A percentile compares a stretch with the other conserved stretches of the same genome.
Evolutionary conservation across 306 rosid genomes (phyloP).

Genomic region (Quercus agrifolia): DNA sequence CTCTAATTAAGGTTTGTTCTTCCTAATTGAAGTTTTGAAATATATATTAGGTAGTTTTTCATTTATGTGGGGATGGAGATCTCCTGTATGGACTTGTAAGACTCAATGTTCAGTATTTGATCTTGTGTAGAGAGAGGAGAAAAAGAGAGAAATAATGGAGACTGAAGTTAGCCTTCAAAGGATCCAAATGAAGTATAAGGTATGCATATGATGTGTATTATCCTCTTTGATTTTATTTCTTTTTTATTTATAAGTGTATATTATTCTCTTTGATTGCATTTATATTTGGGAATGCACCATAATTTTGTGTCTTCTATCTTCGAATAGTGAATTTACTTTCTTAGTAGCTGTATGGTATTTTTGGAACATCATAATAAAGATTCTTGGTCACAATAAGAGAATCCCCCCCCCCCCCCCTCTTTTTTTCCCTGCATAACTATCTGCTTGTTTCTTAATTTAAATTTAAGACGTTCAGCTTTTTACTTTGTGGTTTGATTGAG

Average conservation of each 20-base stretch:
- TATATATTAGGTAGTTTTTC: conserved; percentile 4
- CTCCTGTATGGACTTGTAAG: conserved; percentile 17
- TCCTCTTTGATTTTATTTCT: not conserved
- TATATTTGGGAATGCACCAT: not conserved
- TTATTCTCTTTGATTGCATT: not conserved
- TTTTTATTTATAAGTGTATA: not conserved
- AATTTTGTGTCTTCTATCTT: not conserved
- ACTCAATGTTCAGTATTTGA: conserved; percentile 20
- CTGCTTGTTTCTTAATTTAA: not conserved
- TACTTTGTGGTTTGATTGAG: not conserved
- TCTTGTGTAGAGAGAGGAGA: conserved; percentile 84
- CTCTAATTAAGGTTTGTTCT: conserved; percentile 74
- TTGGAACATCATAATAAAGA: not conserved
- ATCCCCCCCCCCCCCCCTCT: too few relatives aligned
- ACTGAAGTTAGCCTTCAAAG: conserved; percentile 88
- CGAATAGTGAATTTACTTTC: not conserved
- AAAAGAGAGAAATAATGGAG: conserved; percentile 85
- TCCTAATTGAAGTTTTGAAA: conserved; percentile 18
- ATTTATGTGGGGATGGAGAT: not conserved
- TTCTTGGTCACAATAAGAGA: not conserved
- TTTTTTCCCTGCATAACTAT: too few relatives aligned
- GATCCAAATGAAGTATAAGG: conserved; percentile 95
- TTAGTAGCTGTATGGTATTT: not conserved
- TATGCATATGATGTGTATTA: conserved; percentile 19
- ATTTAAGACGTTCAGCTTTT: not conserved